Conservation (phyloP, 805 yeast species). For the Starmerella geochares region DNA sequence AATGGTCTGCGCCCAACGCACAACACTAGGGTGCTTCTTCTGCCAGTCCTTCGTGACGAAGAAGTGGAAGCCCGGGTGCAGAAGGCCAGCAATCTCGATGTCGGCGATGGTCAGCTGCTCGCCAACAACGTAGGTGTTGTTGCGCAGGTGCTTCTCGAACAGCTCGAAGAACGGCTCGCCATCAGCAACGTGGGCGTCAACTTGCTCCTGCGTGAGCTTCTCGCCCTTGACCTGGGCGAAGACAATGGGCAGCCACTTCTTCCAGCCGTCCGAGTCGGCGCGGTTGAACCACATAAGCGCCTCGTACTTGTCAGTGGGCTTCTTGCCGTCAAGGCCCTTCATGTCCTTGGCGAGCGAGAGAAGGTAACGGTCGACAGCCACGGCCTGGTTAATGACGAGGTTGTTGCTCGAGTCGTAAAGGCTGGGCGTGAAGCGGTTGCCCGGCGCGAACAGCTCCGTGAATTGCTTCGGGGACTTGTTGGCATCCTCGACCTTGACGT, state of each 20-base stretch:
- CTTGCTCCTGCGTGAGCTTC: constrained; percentile 70
- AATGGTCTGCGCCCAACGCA: constrained; percentile 63
- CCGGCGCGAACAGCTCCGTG: constrained; percentile 17
- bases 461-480: too few species aligned
- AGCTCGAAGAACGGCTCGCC: constrained; percentile 25
- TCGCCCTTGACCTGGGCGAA: constrained; percentile 48
- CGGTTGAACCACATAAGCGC: constrained; percentile 71
- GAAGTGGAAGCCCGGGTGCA: constrained; percentile 42
- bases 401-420: constrained; percentile 18
- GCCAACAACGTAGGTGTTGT: constrained; percentile 60
- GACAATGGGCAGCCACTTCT: constrained; percentile 41
- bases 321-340: constrained; percentile 22
- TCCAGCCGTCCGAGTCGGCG: constrained; percentile 56
- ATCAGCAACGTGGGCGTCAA: constrained; percentile 38
- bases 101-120: constrained; percentile 63
- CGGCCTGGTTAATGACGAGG: constrained; percentile 20
- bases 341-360: constrained; percentile 22
- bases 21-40: constrained; percentile 47
- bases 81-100: constrained; percentile 42
- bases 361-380: constrained; percentile 24
- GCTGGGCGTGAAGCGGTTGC: constrained; percentile 22
- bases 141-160: constrained; percentile 40
- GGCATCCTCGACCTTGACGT: constrained; percentile 21
- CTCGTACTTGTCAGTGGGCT: constrained; percentile 19
- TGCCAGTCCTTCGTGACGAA: constrained; percentile 38